These are phyloP conservation scores for Daldinia sp. DNA, from an alignment of 2,329 filamentous ascomycete species.

Conservation along the genomic window DNA sequence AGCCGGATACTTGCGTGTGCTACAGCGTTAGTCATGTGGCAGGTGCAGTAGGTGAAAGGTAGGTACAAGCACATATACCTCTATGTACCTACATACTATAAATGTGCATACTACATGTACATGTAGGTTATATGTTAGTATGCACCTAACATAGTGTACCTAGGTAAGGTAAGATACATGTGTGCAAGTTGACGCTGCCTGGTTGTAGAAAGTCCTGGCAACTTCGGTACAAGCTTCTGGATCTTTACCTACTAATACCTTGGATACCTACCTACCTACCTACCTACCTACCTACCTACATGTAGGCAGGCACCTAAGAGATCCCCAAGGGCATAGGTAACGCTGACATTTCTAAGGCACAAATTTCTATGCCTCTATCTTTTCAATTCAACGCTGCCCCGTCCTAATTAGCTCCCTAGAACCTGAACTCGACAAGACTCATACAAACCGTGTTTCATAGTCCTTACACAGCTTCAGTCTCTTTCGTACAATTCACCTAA, in stretches of 20 bases:
- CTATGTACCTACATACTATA: too few relatives aligned
- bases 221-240: not conserved
- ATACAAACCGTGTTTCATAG: not conserved
- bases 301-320: too few relatives aligned
- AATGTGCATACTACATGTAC: too few relatives aligned
- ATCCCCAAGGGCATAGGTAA: not conserved
- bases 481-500: not conserved
- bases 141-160: not conserved
- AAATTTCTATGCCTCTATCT: not conserved
- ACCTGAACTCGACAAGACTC: not conserved
- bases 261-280: too few relatives aligned
- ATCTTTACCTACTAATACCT: not conserved
- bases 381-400: not conserved
- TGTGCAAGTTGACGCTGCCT: not conserved
- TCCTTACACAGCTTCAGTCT: not conserved
- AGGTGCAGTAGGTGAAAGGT: not conserved
- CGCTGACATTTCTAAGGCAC: not conserved
- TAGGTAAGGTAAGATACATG: not conserved
- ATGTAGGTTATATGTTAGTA: too few relatives aligned
- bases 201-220: not conserved
- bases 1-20: not conserved
- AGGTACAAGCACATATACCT: too few relatives aligned
- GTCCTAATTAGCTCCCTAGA: not conserved
- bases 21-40: not conserved
- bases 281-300: too few relatives aligned